phyloP scores from a whole-genome alignment of 2,329 filamentous ascomycete species.

The Cytospora piceae region DNA sequence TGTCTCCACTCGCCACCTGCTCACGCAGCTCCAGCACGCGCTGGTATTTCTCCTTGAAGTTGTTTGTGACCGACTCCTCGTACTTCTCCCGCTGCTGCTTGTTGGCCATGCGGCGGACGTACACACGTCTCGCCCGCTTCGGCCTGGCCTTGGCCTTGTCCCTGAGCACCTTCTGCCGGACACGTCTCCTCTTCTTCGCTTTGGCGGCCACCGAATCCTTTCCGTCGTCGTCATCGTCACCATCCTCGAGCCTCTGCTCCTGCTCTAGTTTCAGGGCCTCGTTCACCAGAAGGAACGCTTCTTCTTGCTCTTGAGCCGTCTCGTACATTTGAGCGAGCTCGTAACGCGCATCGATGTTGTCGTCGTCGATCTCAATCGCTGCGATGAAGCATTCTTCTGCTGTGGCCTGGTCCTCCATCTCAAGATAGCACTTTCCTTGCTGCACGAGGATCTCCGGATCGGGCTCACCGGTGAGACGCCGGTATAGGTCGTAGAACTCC shows the following conservation, averaged over 20 bases:
- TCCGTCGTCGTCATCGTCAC: slow-evolving; percentile 35
- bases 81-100: slow-evolving; percentile 36
- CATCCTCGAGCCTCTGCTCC: slow-evolving; percentile 41
- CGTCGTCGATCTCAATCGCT: slow-evolving; percentile 71
- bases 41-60: slow-evolving; percentile 45
- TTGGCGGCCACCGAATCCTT: slow-evolving; percentile 41
- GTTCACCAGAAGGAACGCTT: slow-evolving; percentile 76
- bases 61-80: slow-evolving; percentile 36
- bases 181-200: slow-evolving; percentile 18
- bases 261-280: slow-evolving; percentile 71
- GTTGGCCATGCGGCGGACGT: slow-evolving; percentile 34
- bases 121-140: slow-evolving; percentile 26
- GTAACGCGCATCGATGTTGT: slow-evolving; percentile 75
- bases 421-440: slow-evolving; percentile 71
- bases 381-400: slow-evolving; percentile 79
- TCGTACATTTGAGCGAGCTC: slow-evolving; percentile 87
- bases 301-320: slow-evolving; percentile 69
- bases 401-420: slow-evolving; percentile 63
- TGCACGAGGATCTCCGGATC: slow-evolving; percentile 58
- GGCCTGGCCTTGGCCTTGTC: slow-evolving; percentile 24
- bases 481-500: slow-evolving; percentile 60
- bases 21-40: slow-evolving; percentile 48
- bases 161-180: slow-evolving; percentile 38
- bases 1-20: slow-evolving; percentile 47
- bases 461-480: slow-evolving; percentile 50